phyloP scores from a whole-genome alignment of 768 basidiomycete genomes.

The Mycena crocata region DNA sequence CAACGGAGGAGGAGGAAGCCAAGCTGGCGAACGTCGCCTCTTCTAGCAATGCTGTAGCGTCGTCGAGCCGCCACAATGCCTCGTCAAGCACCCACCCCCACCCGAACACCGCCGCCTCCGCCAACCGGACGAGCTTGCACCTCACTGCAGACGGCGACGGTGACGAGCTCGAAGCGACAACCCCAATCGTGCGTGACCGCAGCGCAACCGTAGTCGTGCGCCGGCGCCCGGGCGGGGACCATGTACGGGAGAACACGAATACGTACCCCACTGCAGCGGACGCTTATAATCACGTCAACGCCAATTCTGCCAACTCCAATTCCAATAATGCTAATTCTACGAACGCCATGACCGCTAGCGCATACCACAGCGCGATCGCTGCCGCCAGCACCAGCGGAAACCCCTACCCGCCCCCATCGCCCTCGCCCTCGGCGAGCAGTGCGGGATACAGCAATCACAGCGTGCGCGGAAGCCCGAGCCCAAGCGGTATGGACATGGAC shows the following conservation, averaged over 20 bases:
- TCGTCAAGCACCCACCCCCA: background rate
- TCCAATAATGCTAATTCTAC: too few species aligned
- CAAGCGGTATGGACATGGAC: constrained; percentile 21
- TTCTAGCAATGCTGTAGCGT: background rate
- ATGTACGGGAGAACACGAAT: constrained; percentile 19
- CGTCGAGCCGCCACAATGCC: background rate
- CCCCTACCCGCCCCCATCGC: constrained; percentile 16
- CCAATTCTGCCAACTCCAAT: background rate
- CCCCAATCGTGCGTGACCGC: constrained; percentile 31
- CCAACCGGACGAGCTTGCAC: too few species aligned
- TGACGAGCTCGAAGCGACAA: constrained; percentile 24
- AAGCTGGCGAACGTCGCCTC: too few species aligned
- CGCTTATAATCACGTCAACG: background rate
- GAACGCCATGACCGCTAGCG: too few species aligned
- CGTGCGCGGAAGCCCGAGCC: constrained; percentile 23
- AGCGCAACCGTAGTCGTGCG: constrained; percentile 34
- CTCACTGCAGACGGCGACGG: too few species aligned
- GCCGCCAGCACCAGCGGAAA: too few species aligned
- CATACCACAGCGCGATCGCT: too few species aligned
- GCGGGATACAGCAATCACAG: too few species aligned
- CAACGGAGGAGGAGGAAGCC: background rate
- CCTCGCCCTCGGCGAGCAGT: constrained; percentile 28
- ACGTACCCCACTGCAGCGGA: background rate
- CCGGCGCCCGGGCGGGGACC: constrained; percentile 15
- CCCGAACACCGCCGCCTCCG: too few species aligned